Evolutionary conservation across 495 filamentous ascomycete genomes (phyloP), one percentile per base, ranked within the genome.

Genomic region (Talaromyces trachyspermus): DNA sequence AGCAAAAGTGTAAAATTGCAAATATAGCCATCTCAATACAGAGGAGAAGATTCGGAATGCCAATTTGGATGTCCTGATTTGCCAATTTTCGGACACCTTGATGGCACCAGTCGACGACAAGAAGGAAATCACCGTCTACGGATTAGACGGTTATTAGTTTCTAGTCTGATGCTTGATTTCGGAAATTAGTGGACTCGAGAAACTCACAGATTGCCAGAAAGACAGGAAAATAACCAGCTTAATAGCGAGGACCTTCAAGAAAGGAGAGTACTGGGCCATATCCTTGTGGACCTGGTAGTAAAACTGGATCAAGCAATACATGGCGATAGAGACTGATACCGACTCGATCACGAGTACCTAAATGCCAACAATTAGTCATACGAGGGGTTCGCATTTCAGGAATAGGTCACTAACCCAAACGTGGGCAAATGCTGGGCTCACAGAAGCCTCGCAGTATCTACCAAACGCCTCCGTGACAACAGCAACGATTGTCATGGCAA

Each of bases 161-260:
- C 2, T 42, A 25, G 20, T 35, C 22, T 39, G 5, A 17, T 20
- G 20, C 33, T 48, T 12, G 2, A 38, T 37, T 39, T n/a, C n/a
- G 12, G 20, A 18, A 27, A 45, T 29, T 4, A 4, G 19, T 2
- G 24, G n/a, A 40, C n/a, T 12, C 14, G 6, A n/a, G 5, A 18
- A 47, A 48, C 69, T 58, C 60, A 77, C 75, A 33, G 76, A 78
- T 59, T 95, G 90, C 89, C 89, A 95, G 65, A 95, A 95, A 4
- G 86, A 92, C 46, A 95, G 74, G 72, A 95, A 95, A 61, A 95
- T 92, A 53, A 95, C 90, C 29, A 95, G 76, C 57, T 95, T 95
- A 59, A 95, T 95, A 48, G 88, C 85, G 3, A 88, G 51, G 7
- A 95, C 77, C 58, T 95, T 95, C 45, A 95, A 64, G 49, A 94